Conservation (phyloP, 2,329 filamentous ascomycete genomes). For the Leptographium radiaticola region DNA sequence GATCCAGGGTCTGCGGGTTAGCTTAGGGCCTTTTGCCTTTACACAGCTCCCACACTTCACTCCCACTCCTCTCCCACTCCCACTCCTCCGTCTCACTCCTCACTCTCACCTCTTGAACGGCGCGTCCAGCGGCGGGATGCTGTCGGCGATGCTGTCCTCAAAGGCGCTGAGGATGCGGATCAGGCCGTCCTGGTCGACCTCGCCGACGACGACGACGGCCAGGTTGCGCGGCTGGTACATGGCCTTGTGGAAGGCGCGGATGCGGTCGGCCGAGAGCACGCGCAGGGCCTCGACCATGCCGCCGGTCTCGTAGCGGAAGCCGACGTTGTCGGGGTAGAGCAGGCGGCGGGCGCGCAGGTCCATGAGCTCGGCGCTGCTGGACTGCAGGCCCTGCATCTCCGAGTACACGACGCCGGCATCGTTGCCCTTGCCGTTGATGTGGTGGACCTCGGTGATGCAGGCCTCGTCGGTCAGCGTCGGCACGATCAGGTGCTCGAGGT, state of each 20-base stretch:
- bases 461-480: slow-evolving; percentile 86
- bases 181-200: slow-evolving; percentile 72
- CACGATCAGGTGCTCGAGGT: slow-evolving; percentile 84
- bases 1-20: slow-evolving; percentile 55
- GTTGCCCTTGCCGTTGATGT: slow-evolving; percentile 83
- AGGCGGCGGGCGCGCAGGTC: slow-evolving; percentile 67
- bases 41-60: too few relatives aligned
- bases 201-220: slow-evolving; percentile 81
- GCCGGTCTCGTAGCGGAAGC: slow-evolving; percentile 96
- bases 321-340: slow-evolving; percentile 77
- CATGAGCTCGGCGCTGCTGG: slow-evolving; percentile 73
- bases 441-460: slow-evolving; percentile 92
- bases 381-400: slow-evolving; percentile 95
- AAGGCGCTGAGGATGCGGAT: slow-evolving; percentile 75
- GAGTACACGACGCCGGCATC: slow-evolving; percentile 97
- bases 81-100: too few relatives aligned
- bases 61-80: too few relatives aligned
- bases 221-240: slow-evolving; percentile 99
- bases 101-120: slow-evolving; percentile 59
- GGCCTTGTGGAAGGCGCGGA: slow-evolving; percentile 84
- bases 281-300: slow-evolving; percentile 90
- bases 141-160: slow-evolving; percentile 71
- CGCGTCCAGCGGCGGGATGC: slow-evolving; percentile 61
- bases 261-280: slow-evolving; percentile 74
- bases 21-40: background rate